These are phyloP conservation scores for Wallacemonas sp. DNA, from an alignment of 208 protist species.

Conservation along the genomic window DNA sequence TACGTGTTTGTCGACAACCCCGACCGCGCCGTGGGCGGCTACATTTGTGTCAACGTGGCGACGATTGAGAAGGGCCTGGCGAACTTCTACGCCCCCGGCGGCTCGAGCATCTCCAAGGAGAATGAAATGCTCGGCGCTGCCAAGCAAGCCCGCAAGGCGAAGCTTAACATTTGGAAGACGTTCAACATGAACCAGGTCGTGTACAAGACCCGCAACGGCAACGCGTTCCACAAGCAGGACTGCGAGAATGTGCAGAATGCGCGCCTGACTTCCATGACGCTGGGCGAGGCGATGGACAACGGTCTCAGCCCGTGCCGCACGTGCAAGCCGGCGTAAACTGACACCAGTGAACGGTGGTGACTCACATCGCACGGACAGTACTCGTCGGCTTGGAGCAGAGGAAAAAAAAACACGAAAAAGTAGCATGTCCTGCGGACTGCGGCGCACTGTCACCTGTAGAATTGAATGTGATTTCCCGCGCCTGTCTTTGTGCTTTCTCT, in stretches of 20 bases:
- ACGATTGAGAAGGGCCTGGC: constrained; percentile 51
- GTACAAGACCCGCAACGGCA: constrained; percentile 40
- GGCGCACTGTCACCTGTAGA: not conserved
- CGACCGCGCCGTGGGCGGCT: constrained; percentile 20
- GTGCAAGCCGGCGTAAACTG: constrained; percentile 52
- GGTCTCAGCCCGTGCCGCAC: constrained; percentile 48
- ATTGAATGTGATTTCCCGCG: not conserved
- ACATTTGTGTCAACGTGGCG: constrained; percentile 53
- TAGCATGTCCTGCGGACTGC: too few relatives aligned
- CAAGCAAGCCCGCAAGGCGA: constrained; percentile 20
- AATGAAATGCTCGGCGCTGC: constrained; percentile 37
- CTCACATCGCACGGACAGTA: too few relatives aligned
- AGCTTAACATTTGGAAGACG: constrained; percentile 49
- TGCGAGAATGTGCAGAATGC: constrained; percentile 27
- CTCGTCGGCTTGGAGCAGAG: too few relatives aligned
- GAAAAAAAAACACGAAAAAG: too few relatives aligned
- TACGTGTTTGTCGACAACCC: constrained; percentile 46
- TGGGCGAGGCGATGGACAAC: constrained; percentile 35
- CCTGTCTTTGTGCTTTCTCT: not conserved
- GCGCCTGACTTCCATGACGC: constrained; percentile 17
- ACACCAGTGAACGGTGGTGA: too few relatives aligned
- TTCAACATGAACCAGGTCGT: constrained; percentile 34
- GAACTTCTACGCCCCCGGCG: constrained; percentile 38
- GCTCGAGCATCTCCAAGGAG: constrained; percentile 17
- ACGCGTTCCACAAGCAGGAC: constrained; percentile 45